Conservation (phyloP, 2,329 filamentous ascomycete species). For the Neofusicoccum sp. region DNA sequence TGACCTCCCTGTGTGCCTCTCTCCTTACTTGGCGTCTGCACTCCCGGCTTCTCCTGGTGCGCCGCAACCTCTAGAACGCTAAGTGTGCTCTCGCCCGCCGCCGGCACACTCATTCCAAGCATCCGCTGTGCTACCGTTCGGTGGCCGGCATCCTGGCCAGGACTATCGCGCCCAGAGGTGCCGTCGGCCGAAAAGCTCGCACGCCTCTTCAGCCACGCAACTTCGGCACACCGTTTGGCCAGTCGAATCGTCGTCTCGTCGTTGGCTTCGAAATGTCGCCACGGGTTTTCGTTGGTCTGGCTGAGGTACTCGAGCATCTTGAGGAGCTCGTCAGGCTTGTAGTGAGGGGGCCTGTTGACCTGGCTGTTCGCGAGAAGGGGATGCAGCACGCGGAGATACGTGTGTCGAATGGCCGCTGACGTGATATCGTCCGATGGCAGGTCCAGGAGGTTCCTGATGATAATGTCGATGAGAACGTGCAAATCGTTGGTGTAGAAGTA, state of each 20-base stretch:
- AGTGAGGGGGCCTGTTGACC: conserved; percentile 79
- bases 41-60: conserved; percentile 41
- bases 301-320: conserved; percentile 69
- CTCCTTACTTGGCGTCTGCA: conserved; percentile 38
- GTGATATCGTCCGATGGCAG: conserved; percentile 72
- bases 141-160: conserved; percentile 31
- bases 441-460: conserved; percentile 95
- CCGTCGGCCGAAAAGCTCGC: conserved; percentile 5
- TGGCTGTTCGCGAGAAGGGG: conserved; percentile 90
- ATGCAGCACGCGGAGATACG: conserved; percentile 88
- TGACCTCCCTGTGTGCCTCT: neutral
- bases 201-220: conserved; percentile 61
- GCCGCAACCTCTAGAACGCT: conserved; percentile 40
- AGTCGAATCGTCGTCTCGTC: conserved; percentile 78
- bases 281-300: conserved; percentile 52
- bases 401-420: conserved; percentile 68
- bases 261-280: conserved; percentile 69
- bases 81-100: conserved; percentile 35
- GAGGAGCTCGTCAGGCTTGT: conserved; percentile 84
- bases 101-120: conserved; percentile 39
- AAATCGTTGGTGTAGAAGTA: conserved; percentile 99
- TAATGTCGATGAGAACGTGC: conserved; percentile 89
- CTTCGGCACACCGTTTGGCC: conserved; percentile 70
- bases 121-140: conserved; percentile 38
- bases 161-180: conserved; percentile 4